Evolutionary conservation across 306 rosid species (phyloP), one percentile per base, ranked within the genome.

Genomic region (Cucumis sativus): DNA sequence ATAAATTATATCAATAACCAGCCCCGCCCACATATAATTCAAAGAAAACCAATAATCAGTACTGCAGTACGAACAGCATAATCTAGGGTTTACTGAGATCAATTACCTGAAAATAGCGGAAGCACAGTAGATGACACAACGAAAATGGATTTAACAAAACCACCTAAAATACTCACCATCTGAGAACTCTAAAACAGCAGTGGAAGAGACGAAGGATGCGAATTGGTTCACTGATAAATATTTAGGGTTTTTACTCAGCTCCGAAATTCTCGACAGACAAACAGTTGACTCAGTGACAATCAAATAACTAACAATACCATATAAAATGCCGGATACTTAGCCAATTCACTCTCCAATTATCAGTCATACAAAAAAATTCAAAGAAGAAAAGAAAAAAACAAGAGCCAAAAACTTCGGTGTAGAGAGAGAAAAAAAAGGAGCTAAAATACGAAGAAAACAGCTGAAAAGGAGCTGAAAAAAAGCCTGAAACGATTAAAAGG

Each of bases 1-100:
- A 52, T 25, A 30, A 73, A 16, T 12, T 52, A 51, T 39, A 30
- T 9, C 54, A 30, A 16, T 30, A 51, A 52, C 28, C 45, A 73
- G 30, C 62, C 52, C 13, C 4, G 21, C 45, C 17, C 30, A 52
- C 5, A 30, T 10, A 28, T 51, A 25, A 52, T 51, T 28, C 25
- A 73, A 73, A 73, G 47, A 73, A 69, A 69, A 73, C 6, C 62
- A 51, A 17, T 1, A 52, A 17, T 28, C 60, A 73, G 77, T 52
- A 52, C 77, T 16, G 18, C 6, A 33, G 62, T 28, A 73, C 47
- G 62, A 73, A 73, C 52, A 73, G 45, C 45, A 10, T 21, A 9
- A 15, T 40, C 72, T 77, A 77, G 80, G 80, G 80, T 77, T 77
- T 77, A 18, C 28, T 8, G 43, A 40, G 70, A 76, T 76, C 69